Percentiles rank a stretch among this genome's conserved stretches.
phyloP scores from a whole-genome alignment of 306 rosid genomes.

The Abrus precatorius region DNA sequence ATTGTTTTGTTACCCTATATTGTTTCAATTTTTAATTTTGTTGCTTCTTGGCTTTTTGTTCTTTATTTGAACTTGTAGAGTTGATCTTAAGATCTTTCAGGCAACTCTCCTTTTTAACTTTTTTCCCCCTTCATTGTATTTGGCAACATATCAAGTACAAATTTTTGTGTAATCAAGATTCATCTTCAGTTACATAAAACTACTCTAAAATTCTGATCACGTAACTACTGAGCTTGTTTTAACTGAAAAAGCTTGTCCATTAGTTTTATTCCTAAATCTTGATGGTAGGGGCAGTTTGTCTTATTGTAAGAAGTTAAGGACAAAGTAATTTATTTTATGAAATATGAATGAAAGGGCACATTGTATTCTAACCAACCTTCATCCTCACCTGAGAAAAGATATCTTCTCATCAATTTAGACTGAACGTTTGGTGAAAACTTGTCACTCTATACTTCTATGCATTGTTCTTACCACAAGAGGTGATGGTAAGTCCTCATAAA shows the following conservation, averaged over 20 bases:
- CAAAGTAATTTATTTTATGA: neutral
- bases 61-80: conserved; percentile 1
- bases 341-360: neutral
- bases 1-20: neutral
- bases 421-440: too few species aligned
- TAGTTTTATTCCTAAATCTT: conserved; percentile 10
- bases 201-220: neutral
- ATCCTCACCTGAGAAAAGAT: too few species aligned
- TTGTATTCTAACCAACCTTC: neutral
- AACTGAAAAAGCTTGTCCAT: neutral
- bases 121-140: neutral
- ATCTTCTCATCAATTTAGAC: too few species aligned
- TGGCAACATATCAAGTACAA: neutral
- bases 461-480: neutral
- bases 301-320: neutral
- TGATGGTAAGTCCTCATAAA: too few species aligned
- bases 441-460: neutral
- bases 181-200: neutral
- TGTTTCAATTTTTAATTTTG: neutral
- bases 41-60: conserved; percentile 20
- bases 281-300: neutral
- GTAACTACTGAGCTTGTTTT: neutral
- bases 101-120: neutral
- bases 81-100: neutral
- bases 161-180: conserved; percentile 11